Evolutionary conservation across 148 eudicot genomes (phyloP).

Genomic region (Salicornia ramosissima): DNA sequence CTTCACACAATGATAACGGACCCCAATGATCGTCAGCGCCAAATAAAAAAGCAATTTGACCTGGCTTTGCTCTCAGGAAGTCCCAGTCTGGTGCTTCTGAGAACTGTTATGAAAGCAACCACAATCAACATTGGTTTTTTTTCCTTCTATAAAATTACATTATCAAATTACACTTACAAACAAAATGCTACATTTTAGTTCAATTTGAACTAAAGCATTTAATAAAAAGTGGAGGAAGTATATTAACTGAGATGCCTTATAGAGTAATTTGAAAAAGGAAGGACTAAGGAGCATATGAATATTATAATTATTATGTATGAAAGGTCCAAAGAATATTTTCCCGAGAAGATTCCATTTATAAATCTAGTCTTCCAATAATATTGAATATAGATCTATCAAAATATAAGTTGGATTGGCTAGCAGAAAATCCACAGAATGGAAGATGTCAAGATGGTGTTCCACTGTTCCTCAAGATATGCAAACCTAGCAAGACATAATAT

Average conservation of each 20-base stretch:
- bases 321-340: too few species aligned
- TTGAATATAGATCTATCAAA: background rate
- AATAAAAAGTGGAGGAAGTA: background rate
- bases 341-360: background rate
- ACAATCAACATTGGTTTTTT: background rate
- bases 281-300: background rate
- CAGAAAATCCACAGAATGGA: background rate
- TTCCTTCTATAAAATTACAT: background rate
- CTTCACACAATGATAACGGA: conserved; percentile 67
- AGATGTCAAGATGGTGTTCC: background rate
- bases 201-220: too few species aligned
- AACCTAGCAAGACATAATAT: background rate
- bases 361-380: background rate
- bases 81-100: conserved; percentile 72
- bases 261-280: background rate
- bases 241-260: background rate
- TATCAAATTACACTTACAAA: too few species aligned
- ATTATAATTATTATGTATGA: background rate
- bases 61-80: conserved; percentile 58
- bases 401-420: background rate
- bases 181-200: too few species aligned
- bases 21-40: conserved; percentile 91
- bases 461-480: background rate
- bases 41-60: conserved; percentile 63
- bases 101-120: conserved; percentile 38